Conservation (phyloP, 805 yeast species). For the Metschnikowia continentalis region DNA sequence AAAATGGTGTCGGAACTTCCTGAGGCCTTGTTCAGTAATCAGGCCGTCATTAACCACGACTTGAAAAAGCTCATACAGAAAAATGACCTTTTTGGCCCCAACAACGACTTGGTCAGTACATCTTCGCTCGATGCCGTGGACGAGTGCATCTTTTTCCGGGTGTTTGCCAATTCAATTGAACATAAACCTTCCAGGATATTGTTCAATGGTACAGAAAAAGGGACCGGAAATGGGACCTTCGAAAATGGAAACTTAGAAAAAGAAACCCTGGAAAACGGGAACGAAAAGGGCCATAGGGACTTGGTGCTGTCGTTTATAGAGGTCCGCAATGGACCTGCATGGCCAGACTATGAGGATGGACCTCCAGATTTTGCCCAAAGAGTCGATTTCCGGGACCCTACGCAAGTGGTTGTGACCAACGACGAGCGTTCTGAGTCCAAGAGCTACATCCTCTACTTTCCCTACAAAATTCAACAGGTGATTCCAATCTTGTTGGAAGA, state of each 20-base stretch:
- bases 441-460: constrained; percentile 37
- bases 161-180: constrained; percentile 30
- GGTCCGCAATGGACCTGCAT: constrained; percentile 39
- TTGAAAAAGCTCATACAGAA: constrained; percentile 24
- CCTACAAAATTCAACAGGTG: constrained; percentile 49
- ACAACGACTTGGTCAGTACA: constrained; percentile 24
- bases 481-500: constrained; percentile 32
- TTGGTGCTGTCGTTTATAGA: constrained; percentile 29
- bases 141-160: constrained; percentile 37
- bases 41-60: constrained; percentile 27
- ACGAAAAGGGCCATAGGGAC: no score
- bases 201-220: no score
- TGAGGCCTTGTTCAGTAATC: constrained; percentile 34
- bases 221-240: no score
- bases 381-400: constrained; percentile 45
- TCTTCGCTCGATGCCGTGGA: constrained; percentile 28
- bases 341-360: constrained; percentile 40
- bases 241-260: no score
- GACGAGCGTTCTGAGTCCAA: constrained; percentile 28
- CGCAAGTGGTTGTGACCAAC: constrained; percentile 43
- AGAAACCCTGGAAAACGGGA: no score
- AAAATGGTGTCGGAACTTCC: constrained; percentile 33
- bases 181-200: constrained; percentile 13
- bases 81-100: constrained; percentile 18
- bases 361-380: constrained; percentile 30